Evolutionary conservation across 2,329 filamentous ascomycete species (phyloP).

Genomic region (Cordyceps pruinosa): DNA sequence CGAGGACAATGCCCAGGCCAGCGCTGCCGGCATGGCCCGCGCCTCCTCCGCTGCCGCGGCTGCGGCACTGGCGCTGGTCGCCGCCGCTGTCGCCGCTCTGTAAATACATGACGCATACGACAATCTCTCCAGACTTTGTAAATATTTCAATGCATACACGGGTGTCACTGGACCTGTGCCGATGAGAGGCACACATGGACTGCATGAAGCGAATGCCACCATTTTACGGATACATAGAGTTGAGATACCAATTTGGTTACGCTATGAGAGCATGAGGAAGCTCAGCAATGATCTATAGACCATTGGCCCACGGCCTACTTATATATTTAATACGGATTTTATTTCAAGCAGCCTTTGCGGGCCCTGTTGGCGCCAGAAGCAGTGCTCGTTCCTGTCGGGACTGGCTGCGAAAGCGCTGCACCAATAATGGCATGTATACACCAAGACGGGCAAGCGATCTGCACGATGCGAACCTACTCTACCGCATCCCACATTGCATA

Average conservation of each 20-base stretch:
- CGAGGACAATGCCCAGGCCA: background rate
- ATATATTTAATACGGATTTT: background rate
- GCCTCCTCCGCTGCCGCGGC: background rate
- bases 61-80: constrained; percentile 11
- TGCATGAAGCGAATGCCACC: background rate
- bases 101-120: background rate
- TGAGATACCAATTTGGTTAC: background rate
- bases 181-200: background rate
- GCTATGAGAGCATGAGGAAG: background rate
- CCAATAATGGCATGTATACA: background rate
- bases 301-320: background rate
- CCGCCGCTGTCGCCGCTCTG: constrained; percentile 14
- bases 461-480: background rate
- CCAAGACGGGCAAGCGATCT: background rate
- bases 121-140: background rate
- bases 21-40: constrained; percentile 1
- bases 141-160: background rate
- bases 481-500: background rate
- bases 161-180: background rate
- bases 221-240: background rate
- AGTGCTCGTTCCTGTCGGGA: background rate
- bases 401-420: background rate
- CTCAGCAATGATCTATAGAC: background rate
- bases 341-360: no score
- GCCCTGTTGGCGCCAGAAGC: no score